Base-by-base conservation (phyloP, 73 alveolate genomes). In the Uronychia setigera region DNA sequence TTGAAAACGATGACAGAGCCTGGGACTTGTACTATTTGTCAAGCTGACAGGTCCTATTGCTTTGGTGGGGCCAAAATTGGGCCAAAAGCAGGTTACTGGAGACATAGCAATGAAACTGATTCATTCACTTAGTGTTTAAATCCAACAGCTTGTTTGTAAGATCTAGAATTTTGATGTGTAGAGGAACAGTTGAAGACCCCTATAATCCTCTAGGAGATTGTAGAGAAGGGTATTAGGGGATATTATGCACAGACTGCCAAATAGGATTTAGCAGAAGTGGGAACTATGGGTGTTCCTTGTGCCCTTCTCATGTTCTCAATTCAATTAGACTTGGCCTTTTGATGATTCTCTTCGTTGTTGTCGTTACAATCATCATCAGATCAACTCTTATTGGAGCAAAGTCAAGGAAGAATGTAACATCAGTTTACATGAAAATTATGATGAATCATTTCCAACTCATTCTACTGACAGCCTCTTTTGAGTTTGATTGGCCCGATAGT, bases 381-480 rank as follows among this genome's bases (percentile, higher is more conserved):
- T 79, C 95, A n/a, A 88, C 97, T 0, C 76, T 92, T 27, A 75
- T 33, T 9, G 91, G 91, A 31, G 97, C 97, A 0, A n/a, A 29
- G 0, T 77, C 28, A 31, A 84, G 78, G 83, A 85, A 89, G 89
- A 83, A 88, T 58, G 80, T 88, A 0, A 87, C 82, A 35, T 92
- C 96, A 31, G 77, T 92, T 57, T 92, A 88, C 57, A 60, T 81
- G 9, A 92, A 92, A 58, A 92, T 92, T 11, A 26, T 92, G 13
- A 92, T 88, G 94, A 92, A 92, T 35, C 92, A 92, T 79, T 34
- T 92, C 58, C 88, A 92, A 76, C 77, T 92, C 28, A 76, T 88
- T 31, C 32, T 83, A 33, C 58, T 92, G 76, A 88, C 96, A 1
- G 87, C 94, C 0, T 83, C 92, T 1, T 92, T 92, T 60, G 74